phyloP scores from a whole-genome alignment of 306 rosid genomes.

The Lotus japonicus region DNA sequence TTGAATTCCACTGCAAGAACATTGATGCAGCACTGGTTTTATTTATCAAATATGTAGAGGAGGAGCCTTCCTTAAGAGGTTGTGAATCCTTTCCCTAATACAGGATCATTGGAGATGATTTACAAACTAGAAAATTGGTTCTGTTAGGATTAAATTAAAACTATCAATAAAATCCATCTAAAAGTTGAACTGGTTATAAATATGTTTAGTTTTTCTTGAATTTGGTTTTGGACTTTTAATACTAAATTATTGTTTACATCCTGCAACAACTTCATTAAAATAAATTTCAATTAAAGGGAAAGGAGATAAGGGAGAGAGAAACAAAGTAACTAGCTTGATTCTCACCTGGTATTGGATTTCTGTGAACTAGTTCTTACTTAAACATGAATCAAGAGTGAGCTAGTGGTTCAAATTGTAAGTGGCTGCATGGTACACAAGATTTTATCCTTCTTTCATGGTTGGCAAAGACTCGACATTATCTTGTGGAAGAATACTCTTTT shows the following conservation, averaged over 20 bases:
- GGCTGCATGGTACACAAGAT: background rate
- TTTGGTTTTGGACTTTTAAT: slow-evolving; percentile 5
- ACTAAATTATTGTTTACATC: background rate
- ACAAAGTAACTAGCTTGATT: background rate
- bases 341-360: background rate
- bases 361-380: background rate
- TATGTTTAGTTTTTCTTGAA: background rate
- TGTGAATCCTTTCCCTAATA: slow-evolving; percentile 16
- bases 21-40: slow-evolving; percentile 58
- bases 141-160: background rate
- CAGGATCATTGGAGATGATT: background rate
- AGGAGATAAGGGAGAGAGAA: background rate
- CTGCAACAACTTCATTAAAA: background rate
- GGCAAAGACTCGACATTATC: background rate
- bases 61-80: slow-evolving; percentile 87
- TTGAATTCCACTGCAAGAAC: slow-evolving; percentile 82
- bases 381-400: background rate
- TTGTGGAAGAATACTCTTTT: background rate
- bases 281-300: background rate
- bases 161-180: background rate
- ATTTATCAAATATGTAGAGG: slow-evolving; percentile 67
- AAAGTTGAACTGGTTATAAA: background rate
- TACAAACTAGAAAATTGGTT: background rate
- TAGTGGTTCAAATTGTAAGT: background rate
- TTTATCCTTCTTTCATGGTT: background rate